These are phyloP conservation scores for Alternaria viburni DNA, from an alignment of 2,329 filamentous ascomycete genomes.

Conservation along the genomic window DNA sequence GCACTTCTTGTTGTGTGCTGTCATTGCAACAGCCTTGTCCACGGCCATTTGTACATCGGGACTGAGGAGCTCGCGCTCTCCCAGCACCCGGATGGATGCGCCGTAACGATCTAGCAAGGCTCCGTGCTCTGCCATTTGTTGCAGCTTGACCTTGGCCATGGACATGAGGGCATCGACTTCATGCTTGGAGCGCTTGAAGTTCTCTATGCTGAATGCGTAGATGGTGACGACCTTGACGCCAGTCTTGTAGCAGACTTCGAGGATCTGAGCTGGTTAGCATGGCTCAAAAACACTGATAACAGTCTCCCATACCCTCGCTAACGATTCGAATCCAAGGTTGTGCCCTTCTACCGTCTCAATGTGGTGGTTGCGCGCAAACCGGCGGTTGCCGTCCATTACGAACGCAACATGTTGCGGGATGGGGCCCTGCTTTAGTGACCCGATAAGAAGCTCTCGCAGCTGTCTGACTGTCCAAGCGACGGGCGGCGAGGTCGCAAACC, in stretches of 20 bases:
- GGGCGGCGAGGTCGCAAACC: conserved; percentile 87
- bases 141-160: conserved; percentile 93
- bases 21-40: conserved; percentile 84
- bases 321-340: conserved; percentile 91
- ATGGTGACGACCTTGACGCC: conserved; percentile 97
- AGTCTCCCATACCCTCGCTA: conserved; percentile 72
- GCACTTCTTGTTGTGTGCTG: conserved; percentile 82
- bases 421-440: conserved; percentile 85
- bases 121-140: conserved; percentile 90
- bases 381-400: conserved; percentile 97
- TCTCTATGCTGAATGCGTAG: conserved; percentile 98
- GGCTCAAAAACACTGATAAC: not conserved
- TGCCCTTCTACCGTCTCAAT: conserved; percentile 98
- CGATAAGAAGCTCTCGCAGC: conserved; percentile 84
- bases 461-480: conserved; percentile 86
- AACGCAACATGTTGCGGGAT: conserved; percentile 98
- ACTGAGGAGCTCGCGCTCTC: conserved; percentile 81
- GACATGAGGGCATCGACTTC: conserved; percentile 98
- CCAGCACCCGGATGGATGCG: conserved; percentile 82
- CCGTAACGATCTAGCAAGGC: conserved; percentile 93
- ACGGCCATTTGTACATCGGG: conserved; percentile 88
- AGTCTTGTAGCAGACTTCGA: conserved; percentile 97
- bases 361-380: conserved; percentile 86
- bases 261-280: conserved; percentile 63
- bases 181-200: conserved; percentile 95